Percentiles rank a stretch among this genome's conserved stretches.
Evolutionary conservation across 441 rosid species (phyloP).

Genomic region (Adansonia rubrostipa): DNA sequence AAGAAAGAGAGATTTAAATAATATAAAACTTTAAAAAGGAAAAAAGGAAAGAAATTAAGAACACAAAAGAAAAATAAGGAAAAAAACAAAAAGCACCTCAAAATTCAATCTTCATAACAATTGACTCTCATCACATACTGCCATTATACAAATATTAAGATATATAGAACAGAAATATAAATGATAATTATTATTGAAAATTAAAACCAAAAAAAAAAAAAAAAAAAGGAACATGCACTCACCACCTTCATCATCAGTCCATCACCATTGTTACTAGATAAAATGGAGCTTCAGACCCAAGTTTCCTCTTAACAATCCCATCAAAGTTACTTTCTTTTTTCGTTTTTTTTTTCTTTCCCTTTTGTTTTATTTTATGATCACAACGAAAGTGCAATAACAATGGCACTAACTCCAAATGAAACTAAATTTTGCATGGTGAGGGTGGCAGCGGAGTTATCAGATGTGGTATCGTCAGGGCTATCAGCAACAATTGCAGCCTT

Average conservation of each 20-base stretch:
- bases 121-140: not conserved
- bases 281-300: not conserved
- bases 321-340: not conserved
- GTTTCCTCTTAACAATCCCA: not conserved
- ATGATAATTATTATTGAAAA: not conserved
- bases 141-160: not conserved
- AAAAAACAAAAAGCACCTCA: not conserved
- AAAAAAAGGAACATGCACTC: slow-evolving; percentile 23
- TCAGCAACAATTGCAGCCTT: slow-evolving; percentile 45
- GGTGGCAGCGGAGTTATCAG: slow-evolving; percentile 47
- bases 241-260: slow-evolving; percentile 32
- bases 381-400: slow-evolving; percentile 39
- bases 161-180: not conserved
- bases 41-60: not conserved
- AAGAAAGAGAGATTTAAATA: not conserved
- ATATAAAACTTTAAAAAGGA: too few species aligned
- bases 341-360: not conserved
- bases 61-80: not conserved
- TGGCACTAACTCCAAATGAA: slow-evolving; percentile 39
- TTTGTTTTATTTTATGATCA: slow-evolving; percentile 30
- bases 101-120: slow-evolving; percentile 18
- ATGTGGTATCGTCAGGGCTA: slow-evolving; percentile 41
- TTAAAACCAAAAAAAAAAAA: not conserved
- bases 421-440: slow-evolving; percentile 25
- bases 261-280: not conserved